Conservation (phyloP, 106 monocot species). For the Allium cepa region DNA sequence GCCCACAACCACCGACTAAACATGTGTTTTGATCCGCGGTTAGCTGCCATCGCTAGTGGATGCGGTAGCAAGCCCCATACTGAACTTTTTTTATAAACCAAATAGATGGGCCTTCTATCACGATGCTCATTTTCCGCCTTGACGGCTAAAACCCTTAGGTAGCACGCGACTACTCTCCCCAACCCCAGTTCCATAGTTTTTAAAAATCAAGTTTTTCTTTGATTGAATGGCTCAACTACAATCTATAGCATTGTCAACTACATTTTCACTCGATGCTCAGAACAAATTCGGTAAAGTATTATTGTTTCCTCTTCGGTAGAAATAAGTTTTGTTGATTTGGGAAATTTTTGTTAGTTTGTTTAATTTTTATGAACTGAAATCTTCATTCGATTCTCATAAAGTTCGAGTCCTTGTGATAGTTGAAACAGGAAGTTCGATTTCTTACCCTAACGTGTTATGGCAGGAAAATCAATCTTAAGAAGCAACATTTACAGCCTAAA, state of each 20-base stretch:
- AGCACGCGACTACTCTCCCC: too few species aligned
- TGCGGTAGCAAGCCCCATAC: too few species aligned
- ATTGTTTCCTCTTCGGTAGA: not conserved
- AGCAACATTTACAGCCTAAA: not conserved
- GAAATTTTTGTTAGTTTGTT: not conserved
- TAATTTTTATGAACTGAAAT: too few species aligned
- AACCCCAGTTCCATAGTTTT: too few species aligned
- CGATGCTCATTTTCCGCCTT: too few species aligned
- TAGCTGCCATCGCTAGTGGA: too few species aligned
- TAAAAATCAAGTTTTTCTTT: not conserved
- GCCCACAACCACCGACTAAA: too few species aligned
- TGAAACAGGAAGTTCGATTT: not conserved
- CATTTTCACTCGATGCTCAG: not conserved
- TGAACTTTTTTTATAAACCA: too few species aligned
- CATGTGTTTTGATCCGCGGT: too few species aligned
- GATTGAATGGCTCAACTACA: constrained; percentile 1
- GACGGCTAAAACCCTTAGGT: too few species aligned
- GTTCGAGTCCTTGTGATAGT: not conserved
- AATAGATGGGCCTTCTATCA: too few species aligned
- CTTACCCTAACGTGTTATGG: not conserved
- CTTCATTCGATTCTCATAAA: too few species aligned
- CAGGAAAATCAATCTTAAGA: not conserved
- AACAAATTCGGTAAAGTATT: not conserved
- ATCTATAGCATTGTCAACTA: not conserved
- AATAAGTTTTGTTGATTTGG: not conserved